Base-by-base conservation (phyloP, 306 rosid genomes). In the Vigna trinervia region DNA sequence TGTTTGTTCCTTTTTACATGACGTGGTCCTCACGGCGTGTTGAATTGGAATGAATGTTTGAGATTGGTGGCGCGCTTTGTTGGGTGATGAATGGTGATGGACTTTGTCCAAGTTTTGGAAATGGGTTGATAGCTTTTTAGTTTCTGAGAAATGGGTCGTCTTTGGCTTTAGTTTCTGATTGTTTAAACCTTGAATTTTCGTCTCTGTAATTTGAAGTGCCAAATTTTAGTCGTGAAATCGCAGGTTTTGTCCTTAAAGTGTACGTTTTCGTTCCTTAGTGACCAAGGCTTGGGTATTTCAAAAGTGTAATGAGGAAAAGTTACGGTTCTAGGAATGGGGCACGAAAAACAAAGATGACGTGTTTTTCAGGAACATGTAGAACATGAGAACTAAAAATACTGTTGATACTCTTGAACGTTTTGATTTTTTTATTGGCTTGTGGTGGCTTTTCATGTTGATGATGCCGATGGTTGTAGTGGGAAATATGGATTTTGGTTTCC, bases 11-110 rank as follows among this genome's bases (percentile, higher is more conserved):
- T 43, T 77, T 83, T 26, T 43, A 59, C 59, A 38, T 80, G 84
- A 59, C 76, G 48, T 70, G 81, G 28, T 47, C 71, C 56, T 81
- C 71, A 60, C 51, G 69, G 28, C 65, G 41, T 53, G 63, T 64
- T 70, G 75, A 28, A 45, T 78, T 73, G 54, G 12, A 38, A 64
- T n/a, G 39, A 47, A 9, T 38, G 30, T 43, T 60, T 79, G 54
- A 60, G 73, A 77, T 66, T 62, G 47, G 56, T 81, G 51, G 26
- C 5, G 26, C 7, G 51, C 23, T 81, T 77, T 28, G 59, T 13
- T 68, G 62, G n/a, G 69, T 69, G 73, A 8, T 7, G 20, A 10
- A 79, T 59, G 60, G 74, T 47, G 64, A 61, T 61, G 47, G 8
- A 2, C n/a, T 63, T 34, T 14, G 4, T 17, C 13, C 3, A 8